phyloP scores from a whole-genome alignment of 2,329 filamentous ascomycete species.

The Thielaviopsis ethacetica region DNA sequence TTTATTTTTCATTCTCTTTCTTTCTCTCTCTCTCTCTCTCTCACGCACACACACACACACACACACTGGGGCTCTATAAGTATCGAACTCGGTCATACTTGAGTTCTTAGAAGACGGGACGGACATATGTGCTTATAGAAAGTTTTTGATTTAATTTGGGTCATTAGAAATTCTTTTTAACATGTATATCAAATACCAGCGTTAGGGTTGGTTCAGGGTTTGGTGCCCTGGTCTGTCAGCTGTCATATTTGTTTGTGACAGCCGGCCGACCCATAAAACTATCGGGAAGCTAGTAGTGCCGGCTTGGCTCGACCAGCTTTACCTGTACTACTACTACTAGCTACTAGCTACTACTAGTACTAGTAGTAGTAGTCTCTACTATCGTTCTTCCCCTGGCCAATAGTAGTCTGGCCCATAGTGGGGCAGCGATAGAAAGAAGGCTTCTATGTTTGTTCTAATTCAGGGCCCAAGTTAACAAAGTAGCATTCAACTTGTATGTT shows the following conservation, averaged over 20 bases:
- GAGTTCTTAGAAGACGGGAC: too few relatives aligned
- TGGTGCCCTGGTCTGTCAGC: neutral
- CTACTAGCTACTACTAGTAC: too few relatives aligned
- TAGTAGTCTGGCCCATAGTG: neutral
- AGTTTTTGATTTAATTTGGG: too few relatives aligned
- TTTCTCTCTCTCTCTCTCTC: neutral
- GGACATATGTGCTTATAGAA: too few relatives aligned
- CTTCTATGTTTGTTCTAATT: neutral
- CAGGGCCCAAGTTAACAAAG: neutral
- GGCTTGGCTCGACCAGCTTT: neutral
- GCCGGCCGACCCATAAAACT: neutral
- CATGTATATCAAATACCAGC: neutral
- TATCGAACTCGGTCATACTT: too few relatives aligned
- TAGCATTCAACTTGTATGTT: neutral
- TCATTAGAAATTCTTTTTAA: too few relatives aligned
- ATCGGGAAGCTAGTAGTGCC: neutral
- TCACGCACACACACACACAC: too few relatives aligned
- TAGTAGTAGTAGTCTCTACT: too few relatives aligned
- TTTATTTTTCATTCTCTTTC: neutral
- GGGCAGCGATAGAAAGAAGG: neutral
- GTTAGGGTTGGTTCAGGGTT: neutral
- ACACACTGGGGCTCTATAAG: too few relatives aligned
- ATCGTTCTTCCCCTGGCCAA: neutral
- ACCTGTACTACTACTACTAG: too few relatives aligned
- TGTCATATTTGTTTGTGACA: neutral